Evolutionary conservation across 371 early-diverging fungal genomes (phyloP).

Genomic region (Mucor mucedo): DNA sequence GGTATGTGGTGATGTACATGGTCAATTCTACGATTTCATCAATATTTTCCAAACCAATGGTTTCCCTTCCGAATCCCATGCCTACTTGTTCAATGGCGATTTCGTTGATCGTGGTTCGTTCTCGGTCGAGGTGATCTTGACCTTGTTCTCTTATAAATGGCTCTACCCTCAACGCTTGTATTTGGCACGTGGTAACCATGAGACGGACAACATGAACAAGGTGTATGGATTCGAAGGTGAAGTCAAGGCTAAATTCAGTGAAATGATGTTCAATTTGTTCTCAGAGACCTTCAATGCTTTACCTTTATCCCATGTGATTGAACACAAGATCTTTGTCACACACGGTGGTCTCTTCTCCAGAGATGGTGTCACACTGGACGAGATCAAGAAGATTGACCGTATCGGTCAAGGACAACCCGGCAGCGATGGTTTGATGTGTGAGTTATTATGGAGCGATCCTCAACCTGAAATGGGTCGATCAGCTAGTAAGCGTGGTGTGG

Average conservation of each 20-base stretch:
- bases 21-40: constrained; percentile 96
- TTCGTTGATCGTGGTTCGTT: constrained; percentile 98
- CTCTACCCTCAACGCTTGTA: constrained; percentile 88
- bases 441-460: constrained; percentile 97
- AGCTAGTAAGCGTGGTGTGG: constrained; percentile 92
- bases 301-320: constrained; percentile 93
- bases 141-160: constrained; percentile 92
- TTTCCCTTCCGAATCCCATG: constrained; percentile 79
- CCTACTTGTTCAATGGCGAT: constrained; percentile 96
- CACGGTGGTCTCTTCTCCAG: constrained; percentile 97
- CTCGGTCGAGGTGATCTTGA: constrained; percentile 93
- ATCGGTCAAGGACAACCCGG: constrained; percentile 82
- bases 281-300: constrained; percentile 94
- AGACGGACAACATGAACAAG: constrained; percentile 97
- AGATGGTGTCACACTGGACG: constrained; percentile 92
- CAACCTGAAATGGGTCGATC: constrained; percentile 75
- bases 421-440: constrained; percentile 82
- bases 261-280: constrained; percentile 89
- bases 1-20: constrained; percentile 99
- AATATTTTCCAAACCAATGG: constrained; percentile 94
- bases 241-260: constrained; percentile 92
- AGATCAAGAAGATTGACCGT: constrained; percentile 88
- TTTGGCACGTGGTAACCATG: constrained; percentile 98
- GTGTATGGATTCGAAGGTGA: constrained; percentile 99
- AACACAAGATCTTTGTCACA: constrained; percentile 92